Base-by-base conservation (phyloP, 2,329 filamentous ascomycete species). In the Verticillium zaregamsianum region DNA sequence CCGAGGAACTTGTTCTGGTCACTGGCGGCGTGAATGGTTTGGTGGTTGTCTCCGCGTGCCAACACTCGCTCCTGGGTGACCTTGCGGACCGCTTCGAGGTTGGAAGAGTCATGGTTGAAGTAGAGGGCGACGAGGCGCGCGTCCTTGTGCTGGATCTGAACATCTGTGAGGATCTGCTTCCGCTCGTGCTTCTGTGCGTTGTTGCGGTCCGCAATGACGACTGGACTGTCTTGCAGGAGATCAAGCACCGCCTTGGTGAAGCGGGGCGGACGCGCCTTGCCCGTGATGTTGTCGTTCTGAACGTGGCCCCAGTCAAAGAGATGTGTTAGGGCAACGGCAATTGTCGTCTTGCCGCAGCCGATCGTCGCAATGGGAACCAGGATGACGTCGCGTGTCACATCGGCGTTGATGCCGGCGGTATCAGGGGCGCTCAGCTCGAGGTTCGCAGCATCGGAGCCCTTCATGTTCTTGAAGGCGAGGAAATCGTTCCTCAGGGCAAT, bases 241-340 rank as follows among this genome's bases (percentile, higher is more conserved):
- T 87, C 83, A 59, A 89, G 82, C 45, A 96, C 82, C 39, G 86
- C 86, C 58, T 87, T 83, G 0, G 90, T 90, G 73, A 99, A 98
- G 60, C 86, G 85, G 65, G 89, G 86, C 3, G 92, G 90, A 39
- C 94, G 90, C 61, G 84, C 85, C 72, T 90, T 90, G 65, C 88
- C 92, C 59, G 87, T 87, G 63, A 99, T 95, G 72, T 99, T 96
- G 78, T 99, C 95, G 72, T 99, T 99, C 72, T 99, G 95, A 57
- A 97, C 82, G 72, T 97, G 93, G 17, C 92, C 94, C 91, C 93
- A 98, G 60, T 83, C 86, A 67, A 98, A 97, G 1, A 99, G 83
- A 70, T 92, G 89, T 5, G 85, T 84, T 23, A 99, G 80, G 2
- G 91, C 93, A 58, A 96, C 77, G 3, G 91, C 93, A 58, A 99